Percentiles rank a stretch among this genome's conserved stretches.
These are phyloP conservation scores for Phaeomoniella chlamydospora DNA, from an alignment of 2,329 filamentous ascomycete genomes.

Conservation along the genomic window DNA sequence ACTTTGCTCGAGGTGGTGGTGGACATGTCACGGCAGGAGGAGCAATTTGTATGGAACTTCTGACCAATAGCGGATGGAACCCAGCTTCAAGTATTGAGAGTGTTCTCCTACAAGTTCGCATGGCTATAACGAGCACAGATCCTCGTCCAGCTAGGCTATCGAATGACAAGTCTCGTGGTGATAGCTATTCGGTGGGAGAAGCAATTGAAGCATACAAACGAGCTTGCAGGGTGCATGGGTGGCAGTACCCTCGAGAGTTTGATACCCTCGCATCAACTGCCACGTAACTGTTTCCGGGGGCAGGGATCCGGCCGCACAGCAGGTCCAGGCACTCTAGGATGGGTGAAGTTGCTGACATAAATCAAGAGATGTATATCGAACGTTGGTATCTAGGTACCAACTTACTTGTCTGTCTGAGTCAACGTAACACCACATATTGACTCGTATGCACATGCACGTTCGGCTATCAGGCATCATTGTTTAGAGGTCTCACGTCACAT, in stretches of 20 bases:
- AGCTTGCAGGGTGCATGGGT: constrained; percentile 55
- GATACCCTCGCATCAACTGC: constrained; percentile 7
- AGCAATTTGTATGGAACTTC: constrained; percentile 69
- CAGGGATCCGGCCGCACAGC: too few species aligned
- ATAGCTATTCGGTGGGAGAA: constrained; percentile 53
- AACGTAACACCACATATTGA: too few species aligned
- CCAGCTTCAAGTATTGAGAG: constrained; percentile 60
- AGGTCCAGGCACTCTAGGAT: too few species aligned
- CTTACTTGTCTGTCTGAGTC: too few species aligned
- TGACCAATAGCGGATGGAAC: constrained; percentile 74
- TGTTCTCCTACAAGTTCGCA: constrained; percentile 64
- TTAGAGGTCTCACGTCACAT: too few species aligned
- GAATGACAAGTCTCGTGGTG: constrained; percentile 2
- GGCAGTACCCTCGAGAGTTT: constrained; percentile 55
- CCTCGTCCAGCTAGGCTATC: constrained; percentile 56
- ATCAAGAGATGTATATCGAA: too few species aligned
- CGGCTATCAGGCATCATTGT: too few species aligned
- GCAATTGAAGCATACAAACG: constrained; percentile 61
- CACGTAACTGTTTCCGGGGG: too few species aligned
- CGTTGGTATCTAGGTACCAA: too few species aligned
- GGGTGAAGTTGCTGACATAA: too few species aligned
- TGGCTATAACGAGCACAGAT: constrained; percentile 57
- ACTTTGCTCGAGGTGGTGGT: constrained; percentile 59
- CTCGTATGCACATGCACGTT: too few species aligned
- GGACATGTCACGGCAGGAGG: constrained; percentile 77